A percentile compares a stretch with the other conserved stretches of the same genome.
Conservation (phyloP, 805 yeast genomes). For the Ogataea saltuana region DNA sequence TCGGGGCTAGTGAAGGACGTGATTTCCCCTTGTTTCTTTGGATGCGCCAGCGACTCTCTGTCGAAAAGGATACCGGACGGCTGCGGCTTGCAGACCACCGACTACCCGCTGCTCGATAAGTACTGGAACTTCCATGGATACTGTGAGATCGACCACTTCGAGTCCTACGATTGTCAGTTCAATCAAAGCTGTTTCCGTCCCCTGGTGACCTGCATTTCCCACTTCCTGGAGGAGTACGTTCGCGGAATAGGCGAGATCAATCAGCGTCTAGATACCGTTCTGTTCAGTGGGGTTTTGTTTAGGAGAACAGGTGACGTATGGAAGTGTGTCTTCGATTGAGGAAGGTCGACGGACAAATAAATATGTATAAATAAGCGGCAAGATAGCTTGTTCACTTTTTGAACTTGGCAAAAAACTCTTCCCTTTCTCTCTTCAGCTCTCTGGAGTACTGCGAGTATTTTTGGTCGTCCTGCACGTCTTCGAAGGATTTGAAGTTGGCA, state of each 20-base stretch:
- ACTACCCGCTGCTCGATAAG: conserved; percentile 35
- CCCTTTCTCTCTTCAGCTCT: conserved; percentile 33
- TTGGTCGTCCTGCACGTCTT: conserved; percentile 31
- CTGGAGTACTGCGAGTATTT: conserved; percentile 26
- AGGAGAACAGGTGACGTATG: conserved; percentile 16
- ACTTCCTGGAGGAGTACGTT: conserved; percentile 48
- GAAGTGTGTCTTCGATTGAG: conserved; percentile 26
- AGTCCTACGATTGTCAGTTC: conserved; percentile 42
- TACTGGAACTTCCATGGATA: conserved; percentile 54
- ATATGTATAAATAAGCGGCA: conserved; percentile 2
- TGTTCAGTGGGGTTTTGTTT: conserved; percentile 46
- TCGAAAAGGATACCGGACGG: conserved; percentile 34
- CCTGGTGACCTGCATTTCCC: conserved; percentile 43
- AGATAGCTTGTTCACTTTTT: conserved; percentile 25
- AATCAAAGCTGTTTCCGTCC: conserved; percentile 45
- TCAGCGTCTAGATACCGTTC: conserved; percentile 37
- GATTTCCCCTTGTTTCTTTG: conserved; percentile 58
- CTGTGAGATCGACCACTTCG: conserved; percentile 42
- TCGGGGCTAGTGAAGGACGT: conserved; percentile 57
- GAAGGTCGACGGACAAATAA: background rate
- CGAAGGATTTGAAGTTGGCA: conserved; percentile 26
- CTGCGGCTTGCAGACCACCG: conserved; percentile 32
- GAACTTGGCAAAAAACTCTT: conserved; percentile 29
- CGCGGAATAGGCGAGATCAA: conserved; percentile 34
- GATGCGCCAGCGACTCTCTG: conserved; percentile 49